phyloP scores from a whole-genome alignment of 495 filamentous ascomycete species.

The Chaetomium cochliodes region DNA sequence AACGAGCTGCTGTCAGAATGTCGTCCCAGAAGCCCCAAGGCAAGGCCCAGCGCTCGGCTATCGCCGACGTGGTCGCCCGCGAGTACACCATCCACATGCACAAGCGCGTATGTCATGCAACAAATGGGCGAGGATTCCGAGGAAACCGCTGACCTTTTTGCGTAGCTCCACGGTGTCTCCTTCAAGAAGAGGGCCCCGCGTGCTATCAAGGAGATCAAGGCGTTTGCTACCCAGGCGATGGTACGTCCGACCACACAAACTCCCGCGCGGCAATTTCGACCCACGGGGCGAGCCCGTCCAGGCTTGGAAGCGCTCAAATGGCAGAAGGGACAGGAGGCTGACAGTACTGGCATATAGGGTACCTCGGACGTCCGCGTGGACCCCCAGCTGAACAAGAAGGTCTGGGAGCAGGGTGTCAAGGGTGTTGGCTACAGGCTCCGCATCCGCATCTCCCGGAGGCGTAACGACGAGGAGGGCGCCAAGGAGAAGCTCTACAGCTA shows the following conservation, averaged over 20 bases:
- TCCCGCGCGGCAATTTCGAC: constrained; percentile 12
- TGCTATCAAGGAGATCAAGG: constrained; percentile 98
- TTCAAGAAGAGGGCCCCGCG: constrained; percentile 99
- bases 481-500: constrained; percentile 98
- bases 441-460: constrained; percentile 96
- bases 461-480: constrained; percentile 99
- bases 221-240: constrained; percentile 90
- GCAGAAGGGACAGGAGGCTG: constrained; percentile 26
- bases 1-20: constrained; percentile 52
- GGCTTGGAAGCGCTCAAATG: background rate
- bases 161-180: constrained; percentile 86
- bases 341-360: constrained; percentile 58
- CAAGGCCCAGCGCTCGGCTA: constrained; percentile 85
- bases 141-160: constrained; percentile 23
- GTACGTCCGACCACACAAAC: constrained; percentile 56
- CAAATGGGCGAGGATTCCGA: background rate
- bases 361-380: constrained; percentile 97
- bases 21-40: constrained; percentile 64
- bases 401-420: constrained; percentile 99
- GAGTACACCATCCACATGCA: constrained; percentile 99
- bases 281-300: constrained; percentile 8
- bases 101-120: constrained; percentile 81
- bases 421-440: constrained; percentile 95
- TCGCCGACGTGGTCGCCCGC: constrained; percentile 95
- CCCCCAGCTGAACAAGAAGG: constrained; percentile 99